Evolutionary conservation across 306 rosid genomes (phyloP), one percentile per base, ranked within the genome.

Genomic region (Biancaea sappan): DNA sequence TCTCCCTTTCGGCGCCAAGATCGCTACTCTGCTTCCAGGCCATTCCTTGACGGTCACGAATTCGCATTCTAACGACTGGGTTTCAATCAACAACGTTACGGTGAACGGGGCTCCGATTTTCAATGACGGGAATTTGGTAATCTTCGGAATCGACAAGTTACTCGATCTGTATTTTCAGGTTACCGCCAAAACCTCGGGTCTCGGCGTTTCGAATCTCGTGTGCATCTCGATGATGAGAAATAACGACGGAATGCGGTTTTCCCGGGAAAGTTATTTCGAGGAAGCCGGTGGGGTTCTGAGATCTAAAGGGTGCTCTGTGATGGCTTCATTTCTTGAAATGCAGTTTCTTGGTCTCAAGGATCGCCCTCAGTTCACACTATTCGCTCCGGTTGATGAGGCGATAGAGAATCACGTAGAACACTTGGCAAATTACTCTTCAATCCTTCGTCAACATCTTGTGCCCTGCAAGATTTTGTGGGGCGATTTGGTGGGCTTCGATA

Each of bases 21-120:
- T 88, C 74, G 25, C 84, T 19, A 88, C 93, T 1, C 72, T 86
- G 25, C 88, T 82, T 52, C 38, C 75, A 2, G 56, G 67, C 34
- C 82, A 82, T 40, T 72, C 76, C 65, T 83, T 90, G 58, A 67
- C 76, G 52, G 63, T 86, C 71, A 86, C 91, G 41, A 59, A 76
- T 5, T 3, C 44, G 2, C 40, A 44, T 0, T 7, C 21, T 16
- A 68, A 40, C 6, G 5, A 7, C 50, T 60, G 10, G 2, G 37
- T 88, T 66, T 86, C 92, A 14, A 54, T 88, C 78, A 90, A 86
- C 87, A 86, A 88, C 48, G 80, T 88, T 9, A 74, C 89, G 35
- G 65, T 88, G 2, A 46, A 74, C 7, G 54, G 53, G 9, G 43
- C 66, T 3, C 92, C 87, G 16, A 26, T 90, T 13, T 86, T 69